Conservation (phyloP, 2,329 filamentous ascomycete genomes). For the Colletotrichum sp. region DNA sequence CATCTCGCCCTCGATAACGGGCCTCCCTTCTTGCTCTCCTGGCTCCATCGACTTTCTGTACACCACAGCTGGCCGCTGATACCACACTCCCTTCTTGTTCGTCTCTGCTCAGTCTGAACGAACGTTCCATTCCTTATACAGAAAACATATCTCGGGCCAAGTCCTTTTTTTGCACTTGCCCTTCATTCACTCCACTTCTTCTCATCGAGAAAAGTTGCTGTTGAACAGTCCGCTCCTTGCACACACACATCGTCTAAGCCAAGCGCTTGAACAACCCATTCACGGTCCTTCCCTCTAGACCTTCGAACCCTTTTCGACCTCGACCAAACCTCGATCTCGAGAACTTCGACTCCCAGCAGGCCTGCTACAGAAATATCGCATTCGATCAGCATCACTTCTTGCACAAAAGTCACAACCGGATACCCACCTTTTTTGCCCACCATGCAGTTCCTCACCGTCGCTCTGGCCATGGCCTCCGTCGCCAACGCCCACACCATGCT, state of each 20-base stretch:
- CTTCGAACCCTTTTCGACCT: neutral
- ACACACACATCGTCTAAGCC: neutral
- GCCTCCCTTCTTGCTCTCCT: slow-evolving; percentile 1
- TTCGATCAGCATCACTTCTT: neutral
- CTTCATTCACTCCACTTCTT: slow-evolving; percentile 5
- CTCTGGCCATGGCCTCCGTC: slow-evolving; percentile 40
- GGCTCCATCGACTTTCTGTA: slow-evolving; percentile 14
- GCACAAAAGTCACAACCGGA: neutral
- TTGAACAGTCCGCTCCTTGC: slow-evolving; percentile 22
- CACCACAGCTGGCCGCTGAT: slow-evolving; percentile 17
- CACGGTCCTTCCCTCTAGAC: slow-evolving; percentile 2
- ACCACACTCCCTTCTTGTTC: slow-evolving; percentile 19
- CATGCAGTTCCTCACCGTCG: slow-evolving; percentile 39
- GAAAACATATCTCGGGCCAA: neutral
- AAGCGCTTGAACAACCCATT: slow-evolving; percentile 14
- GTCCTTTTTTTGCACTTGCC: neutral
- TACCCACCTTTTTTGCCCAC: slow-evolving; percentile 26
- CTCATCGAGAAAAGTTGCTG: slow-evolving; percentile 2
- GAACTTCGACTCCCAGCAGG: slow-evolving; percentile 14
- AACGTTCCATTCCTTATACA: slow-evolving; percentile 21
- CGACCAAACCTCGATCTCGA: neutral
- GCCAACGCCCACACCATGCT: slow-evolving; percentile 65
- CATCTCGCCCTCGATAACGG: slow-evolving; percentile 2
- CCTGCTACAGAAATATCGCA: slow-evolving; percentile 4
- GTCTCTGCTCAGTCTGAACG: slow-evolving; percentile 5